phyloP scores from a whole-genome alignment of 768 basidiomycete species.

The Amanita muscaria region DNA sequence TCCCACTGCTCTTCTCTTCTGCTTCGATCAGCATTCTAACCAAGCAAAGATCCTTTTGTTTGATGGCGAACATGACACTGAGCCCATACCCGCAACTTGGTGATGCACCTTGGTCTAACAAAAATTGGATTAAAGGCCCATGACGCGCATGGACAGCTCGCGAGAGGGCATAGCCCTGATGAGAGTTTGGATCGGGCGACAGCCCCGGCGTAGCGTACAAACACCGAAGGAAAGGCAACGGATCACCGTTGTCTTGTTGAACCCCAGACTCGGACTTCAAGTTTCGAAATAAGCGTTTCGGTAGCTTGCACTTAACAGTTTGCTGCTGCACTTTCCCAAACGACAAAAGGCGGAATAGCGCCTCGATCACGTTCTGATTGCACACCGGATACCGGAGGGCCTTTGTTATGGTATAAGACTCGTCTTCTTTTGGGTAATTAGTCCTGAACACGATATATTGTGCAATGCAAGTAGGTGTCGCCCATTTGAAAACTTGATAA shows the following conservation, averaged over 20 bases:
- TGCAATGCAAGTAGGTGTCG: slow-evolving; percentile 53
- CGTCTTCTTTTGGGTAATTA: slow-evolving; percentile 12
- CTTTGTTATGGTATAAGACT: slow-evolving; percentile 31
- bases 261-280: slow-evolving; percentile 25
- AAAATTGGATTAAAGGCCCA: slow-evolving; percentile 54
- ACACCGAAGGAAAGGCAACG: slow-evolving; percentile 56
- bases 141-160: slow-evolving; percentile 66
- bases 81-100: slow-evolving; percentile 52
- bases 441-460: slow-evolving; percentile 47
- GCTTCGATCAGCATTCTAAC: slow-evolving; percentile 62
- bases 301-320: slow-evolving; percentile 39
- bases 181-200: slow-evolving; percentile 48
- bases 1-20: slow-evolving; percentile 12
- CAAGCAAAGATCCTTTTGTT: slow-evolving; percentile 53
- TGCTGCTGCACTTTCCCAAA: not conserved
- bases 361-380: slow-evolving; percentile 42
- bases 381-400: slow-evolving; percentile 57
- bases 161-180: slow-evolving; percentile 76
- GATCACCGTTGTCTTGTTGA: slow-evolving; percentile 35
- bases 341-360: slow-evolving; percentile 24
- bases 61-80: slow-evolving; percentile 71
- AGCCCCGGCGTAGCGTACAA: slow-evolving; percentile 36
- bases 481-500: slow-evolving; percentile 40
- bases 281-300: slow-evolving; percentile 56
- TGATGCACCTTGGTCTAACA: slow-evolving; percentile 66